Percentiles rank a stretch among this genome's conserved stretches.
phyloP scores from a whole-genome alignment of 345 rosid species.

The Corchorus olitorius region DNA sequence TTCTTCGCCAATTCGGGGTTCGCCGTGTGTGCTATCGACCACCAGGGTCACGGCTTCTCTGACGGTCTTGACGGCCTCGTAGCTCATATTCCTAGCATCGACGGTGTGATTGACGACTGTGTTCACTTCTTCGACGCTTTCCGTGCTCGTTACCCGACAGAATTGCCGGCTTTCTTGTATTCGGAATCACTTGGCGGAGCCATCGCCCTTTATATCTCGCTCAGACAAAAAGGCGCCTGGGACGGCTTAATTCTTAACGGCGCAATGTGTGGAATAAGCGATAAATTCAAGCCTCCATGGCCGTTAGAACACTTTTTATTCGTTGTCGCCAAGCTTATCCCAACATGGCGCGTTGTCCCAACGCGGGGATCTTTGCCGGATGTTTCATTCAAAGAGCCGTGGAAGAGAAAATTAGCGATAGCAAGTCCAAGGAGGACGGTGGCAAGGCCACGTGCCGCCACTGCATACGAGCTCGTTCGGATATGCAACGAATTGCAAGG shows the following conservation, averaged over 20 bases:
- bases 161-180: slow-evolving; percentile 76
- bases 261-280: slow-evolving; percentile 94
- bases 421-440: slow-evolving; percentile 65
- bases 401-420: slow-evolving; percentile 76
- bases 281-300: slow-evolving; percentile 91
- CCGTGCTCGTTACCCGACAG: slow-evolving; percentile 51
- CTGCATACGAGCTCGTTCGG: slow-evolving; percentile 76
- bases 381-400: slow-evolving; percentile 71
- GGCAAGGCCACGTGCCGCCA: slow-evolving; percentile 78
- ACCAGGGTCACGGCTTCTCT: slow-evolving; percentile 97
- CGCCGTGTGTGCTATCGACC: slow-evolving; percentile 85
- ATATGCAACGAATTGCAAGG: slow-evolving; percentile 73
- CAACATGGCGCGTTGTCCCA: slow-evolving; percentile 89
- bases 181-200: slow-evolving; percentile 96
- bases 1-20: slow-evolving; percentile 81
- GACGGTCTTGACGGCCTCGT: slow-evolving; percentile 70
- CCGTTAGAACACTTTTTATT: slow-evolving; percentile 79
- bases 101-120: slow-evolving; percentile 84
- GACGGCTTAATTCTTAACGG: slow-evolving; percentile 80
- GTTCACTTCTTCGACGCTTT: slow-evolving; percentile 60
- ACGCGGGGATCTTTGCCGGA: slow-evolving; percentile 78
- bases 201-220: slow-evolving; percentile 71
- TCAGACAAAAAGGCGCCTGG: slow-evolving; percentile 73
- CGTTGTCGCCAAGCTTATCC: slow-evolving; percentile 63
- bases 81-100: slow-evolving; percentile 71